phyloP scores from a whole-genome alignment of 148 eudicot species.

The Cornus controversa region DNA sequence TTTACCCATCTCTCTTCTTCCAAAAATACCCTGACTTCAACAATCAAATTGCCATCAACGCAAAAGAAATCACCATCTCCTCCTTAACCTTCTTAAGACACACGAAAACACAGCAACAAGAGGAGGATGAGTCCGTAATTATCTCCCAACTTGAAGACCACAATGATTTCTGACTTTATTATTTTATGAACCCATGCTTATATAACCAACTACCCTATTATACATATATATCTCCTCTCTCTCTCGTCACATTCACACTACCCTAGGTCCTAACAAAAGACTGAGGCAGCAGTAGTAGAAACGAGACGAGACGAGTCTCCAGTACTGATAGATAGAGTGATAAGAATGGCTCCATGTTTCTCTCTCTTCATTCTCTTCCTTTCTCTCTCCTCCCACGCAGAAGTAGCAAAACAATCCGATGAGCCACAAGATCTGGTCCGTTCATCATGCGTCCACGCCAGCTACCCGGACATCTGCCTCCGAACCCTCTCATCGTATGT shows the following conservation, averaged over 20 bases:
- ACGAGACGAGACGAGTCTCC: no score
- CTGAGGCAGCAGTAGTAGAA: no score
- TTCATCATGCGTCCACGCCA: constrained; percentile 52
- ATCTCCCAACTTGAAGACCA: background rate
- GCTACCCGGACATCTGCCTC: constrained; percentile 53
- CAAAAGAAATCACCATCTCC: background rate
- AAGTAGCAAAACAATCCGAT: constrained; percentile 2
- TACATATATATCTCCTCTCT: no score
- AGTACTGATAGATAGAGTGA: no score
- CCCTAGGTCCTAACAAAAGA: background rate
- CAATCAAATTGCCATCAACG: background rate
- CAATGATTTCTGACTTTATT: background rate
- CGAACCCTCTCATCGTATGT: constrained; percentile 51
- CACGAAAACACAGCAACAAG: background rate
- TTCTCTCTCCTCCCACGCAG: constrained; percentile 9
- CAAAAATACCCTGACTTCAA: background rate
- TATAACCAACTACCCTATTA: background rate
- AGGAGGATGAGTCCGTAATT: background rate
- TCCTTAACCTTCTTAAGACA: no score
- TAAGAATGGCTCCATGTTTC: background rate
- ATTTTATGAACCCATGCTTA: constrained; percentile 6
- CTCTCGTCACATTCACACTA: background rate
- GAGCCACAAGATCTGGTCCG: constrained; percentile 28
- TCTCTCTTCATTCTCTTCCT: constrained; percentile 26
- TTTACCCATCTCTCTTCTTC: background rate